Conservation (phyloP, 2,329 filamentous ascomycete species). For the Cladosporium velox region DNA sequence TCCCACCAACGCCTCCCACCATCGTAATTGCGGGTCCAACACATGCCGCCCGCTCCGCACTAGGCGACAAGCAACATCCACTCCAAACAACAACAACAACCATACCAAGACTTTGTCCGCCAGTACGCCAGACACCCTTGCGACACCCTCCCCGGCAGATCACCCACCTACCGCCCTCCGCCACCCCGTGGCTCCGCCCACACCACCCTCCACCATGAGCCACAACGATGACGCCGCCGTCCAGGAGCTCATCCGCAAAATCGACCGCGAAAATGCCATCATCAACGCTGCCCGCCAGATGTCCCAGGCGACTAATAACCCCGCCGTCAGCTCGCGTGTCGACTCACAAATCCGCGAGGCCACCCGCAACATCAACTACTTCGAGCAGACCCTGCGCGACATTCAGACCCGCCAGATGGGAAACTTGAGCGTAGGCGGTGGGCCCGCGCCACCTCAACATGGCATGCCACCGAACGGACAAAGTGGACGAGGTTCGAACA, state of each 20-base stretch:
- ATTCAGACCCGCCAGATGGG: constrained; percentile 78
- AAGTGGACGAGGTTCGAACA: constrained; percentile 55
- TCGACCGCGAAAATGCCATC: constrained; percentile 93
- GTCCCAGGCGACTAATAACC: constrained; percentile 94
- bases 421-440: constrained; percentile 63
- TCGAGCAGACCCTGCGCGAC: constrained; percentile 88
- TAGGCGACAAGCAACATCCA: constrained; percentile 18
- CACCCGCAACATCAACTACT: constrained; percentile 89
- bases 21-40: constrained; percentile 20
- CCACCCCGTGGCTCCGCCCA: constrained; percentile 11
- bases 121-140: not conserved
- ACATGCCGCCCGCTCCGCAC: constrained; percentile 20
- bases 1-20: constrained; percentile 5
- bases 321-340: constrained; percentile 82
- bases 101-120: not conserved
- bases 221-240: constrained; percentile 63
- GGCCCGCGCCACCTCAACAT: constrained; percentile 38
- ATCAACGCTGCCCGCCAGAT: constrained; percentile 93
- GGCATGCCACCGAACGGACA: constrained; percentile 34
- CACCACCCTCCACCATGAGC: constrained; percentile 49
- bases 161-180: constrained; percentile 11
- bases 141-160: not conserved
- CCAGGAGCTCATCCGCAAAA: constrained; percentile 90
- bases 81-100: not conserved
- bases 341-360: constrained; percentile 94